Evolutionary conservation across 306 rosid species (phyloP).

Genomic region (Vigna nakashimae): DNA sequence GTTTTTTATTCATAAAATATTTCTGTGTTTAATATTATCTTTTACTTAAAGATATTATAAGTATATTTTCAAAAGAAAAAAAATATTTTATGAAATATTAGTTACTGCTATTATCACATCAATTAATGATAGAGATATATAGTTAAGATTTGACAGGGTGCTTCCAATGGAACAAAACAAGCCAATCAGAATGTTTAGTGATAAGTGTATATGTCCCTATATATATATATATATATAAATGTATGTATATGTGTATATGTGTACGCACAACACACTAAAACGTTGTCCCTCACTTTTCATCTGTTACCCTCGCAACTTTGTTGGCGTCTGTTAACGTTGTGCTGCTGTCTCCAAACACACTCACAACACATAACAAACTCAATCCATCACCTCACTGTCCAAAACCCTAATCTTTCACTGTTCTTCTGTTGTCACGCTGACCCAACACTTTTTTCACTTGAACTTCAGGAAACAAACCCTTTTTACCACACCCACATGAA

Average conservation of each 20-base stretch:
- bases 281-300: conserved; percentile 22
- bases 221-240: no score
- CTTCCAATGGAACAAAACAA: no score
- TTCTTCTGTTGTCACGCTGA: conserved; percentile 16
- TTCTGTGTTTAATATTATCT: no score
- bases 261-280: not conserved
- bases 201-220: not conserved
- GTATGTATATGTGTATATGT: no score
- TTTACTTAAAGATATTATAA: no score
- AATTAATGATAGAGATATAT: no score
- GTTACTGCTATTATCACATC: no score
- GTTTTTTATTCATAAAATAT: no score
- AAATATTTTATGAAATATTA: no score
- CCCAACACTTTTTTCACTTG: conserved; percentile 26
- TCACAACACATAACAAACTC: conserved; percentile 23
- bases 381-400: conserved; percentile 29
- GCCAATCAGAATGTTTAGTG: not conserved
- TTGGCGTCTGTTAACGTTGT: conserved; percentile 52
- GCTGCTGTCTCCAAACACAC: conserved; percentile 44
- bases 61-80: no score
- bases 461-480: not conserved
- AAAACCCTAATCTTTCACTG: conserved; percentile 57
- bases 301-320: conserved; percentile 38
- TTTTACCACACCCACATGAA: conserved; percentile 34
- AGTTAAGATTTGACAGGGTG: no score